Percentiles rank a stretch among this genome's conserved stretches.
Conservation (phyloP, 2,329 filamentous ascomycete species). For the Podosphaera aphanis region DNA sequence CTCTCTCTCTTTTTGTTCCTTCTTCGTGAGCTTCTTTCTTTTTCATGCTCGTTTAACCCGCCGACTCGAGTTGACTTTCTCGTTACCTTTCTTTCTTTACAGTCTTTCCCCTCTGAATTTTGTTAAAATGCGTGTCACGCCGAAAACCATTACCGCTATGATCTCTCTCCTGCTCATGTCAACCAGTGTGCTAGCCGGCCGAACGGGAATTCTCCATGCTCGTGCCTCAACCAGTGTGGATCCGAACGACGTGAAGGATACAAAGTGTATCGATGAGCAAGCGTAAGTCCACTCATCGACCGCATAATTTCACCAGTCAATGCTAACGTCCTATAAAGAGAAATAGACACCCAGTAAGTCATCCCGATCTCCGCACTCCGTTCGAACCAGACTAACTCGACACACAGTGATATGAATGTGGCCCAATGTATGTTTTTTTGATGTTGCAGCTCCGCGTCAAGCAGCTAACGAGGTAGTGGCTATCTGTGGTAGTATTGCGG, state of each 20-base stretch:
- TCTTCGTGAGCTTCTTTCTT: neutral
- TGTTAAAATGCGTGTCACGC: neutral
- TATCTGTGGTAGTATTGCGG: slow-evolving; percentile 25
- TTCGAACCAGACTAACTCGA: neutral
- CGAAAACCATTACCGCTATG: slow-evolving; percentile 2
- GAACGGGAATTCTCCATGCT: slow-evolving; percentile 21
- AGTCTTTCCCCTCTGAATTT: neutral
- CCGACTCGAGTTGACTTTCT: neutral
- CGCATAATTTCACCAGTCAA: no score
- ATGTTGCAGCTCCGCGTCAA: no score
- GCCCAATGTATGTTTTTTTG: neutral
- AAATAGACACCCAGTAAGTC: neutral
- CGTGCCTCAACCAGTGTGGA: slow-evolving; percentile 20
- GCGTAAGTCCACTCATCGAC: slow-evolving; percentile 17
- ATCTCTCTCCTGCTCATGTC: slow-evolving; percentile 13
- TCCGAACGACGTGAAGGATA: slow-evolving; percentile 19
- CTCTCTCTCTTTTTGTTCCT: neutral
- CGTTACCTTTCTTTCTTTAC: neutral
- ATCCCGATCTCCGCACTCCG: neutral
- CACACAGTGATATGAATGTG: neutral
- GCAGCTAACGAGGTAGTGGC: neutral
- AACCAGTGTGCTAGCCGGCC: slow-evolving; percentile 15
- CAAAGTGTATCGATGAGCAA: slow-evolving; percentile 20
- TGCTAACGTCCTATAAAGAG: neutral
- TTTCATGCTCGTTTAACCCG: neutral